Percentiles rank a stretch among this genome's conserved stretches.
These are phyloP conservation scores for Macrophomina phaseolina DNA, from an alignment of 2,329 filamentous ascomycete genomes.

Conservation along the genomic window DNA sequence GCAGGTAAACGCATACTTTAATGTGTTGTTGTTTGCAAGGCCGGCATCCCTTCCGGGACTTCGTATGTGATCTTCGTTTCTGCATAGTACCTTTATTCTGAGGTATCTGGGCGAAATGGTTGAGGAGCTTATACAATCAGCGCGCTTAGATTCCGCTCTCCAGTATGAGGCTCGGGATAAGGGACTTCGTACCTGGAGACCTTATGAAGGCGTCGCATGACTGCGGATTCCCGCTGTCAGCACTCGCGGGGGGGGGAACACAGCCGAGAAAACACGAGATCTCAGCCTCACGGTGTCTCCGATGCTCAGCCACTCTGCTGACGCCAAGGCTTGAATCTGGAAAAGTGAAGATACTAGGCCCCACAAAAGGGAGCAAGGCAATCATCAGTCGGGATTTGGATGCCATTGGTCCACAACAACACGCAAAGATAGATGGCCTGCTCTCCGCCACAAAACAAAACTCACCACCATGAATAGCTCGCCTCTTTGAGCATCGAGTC, in stretches of 20 bases:
- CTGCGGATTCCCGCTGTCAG: not conserved
- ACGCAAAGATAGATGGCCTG: too few species aligned
- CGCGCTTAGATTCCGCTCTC: too few species aligned
- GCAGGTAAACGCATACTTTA: conserved; percentile 39
- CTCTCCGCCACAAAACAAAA: too few species aligned
- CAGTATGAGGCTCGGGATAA: too few species aligned
- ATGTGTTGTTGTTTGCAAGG: conserved; percentile 50
- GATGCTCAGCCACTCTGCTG: conserved; percentile 8
- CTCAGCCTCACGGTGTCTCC: conserved; percentile 5
- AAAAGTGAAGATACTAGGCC: not conserved
- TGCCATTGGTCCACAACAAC: too few species aligned
- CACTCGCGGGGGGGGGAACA: not conserved
- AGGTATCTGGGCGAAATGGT: too few species aligned
- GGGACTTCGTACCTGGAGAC: too few species aligned
- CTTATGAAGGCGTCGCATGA: too few species aligned
- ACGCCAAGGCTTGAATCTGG: not conserved
- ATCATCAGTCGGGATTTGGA: too few species aligned
- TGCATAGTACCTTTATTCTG: conserved; percentile 14
- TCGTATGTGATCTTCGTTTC: conserved; percentile 47
- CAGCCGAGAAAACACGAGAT: not conserved
- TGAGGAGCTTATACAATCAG: too few species aligned
- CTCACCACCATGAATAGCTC: too few species aligned
- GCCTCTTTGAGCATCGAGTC: too few species aligned
- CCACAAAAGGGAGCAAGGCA: not conserved
- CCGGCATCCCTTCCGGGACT: conserved; percentile 50